These are phyloP conservation scores for Monilinia polystroma DNA, from an alignment of 2,329 filamentous ascomycete genomes.

Conservation along the genomic window DNA sequence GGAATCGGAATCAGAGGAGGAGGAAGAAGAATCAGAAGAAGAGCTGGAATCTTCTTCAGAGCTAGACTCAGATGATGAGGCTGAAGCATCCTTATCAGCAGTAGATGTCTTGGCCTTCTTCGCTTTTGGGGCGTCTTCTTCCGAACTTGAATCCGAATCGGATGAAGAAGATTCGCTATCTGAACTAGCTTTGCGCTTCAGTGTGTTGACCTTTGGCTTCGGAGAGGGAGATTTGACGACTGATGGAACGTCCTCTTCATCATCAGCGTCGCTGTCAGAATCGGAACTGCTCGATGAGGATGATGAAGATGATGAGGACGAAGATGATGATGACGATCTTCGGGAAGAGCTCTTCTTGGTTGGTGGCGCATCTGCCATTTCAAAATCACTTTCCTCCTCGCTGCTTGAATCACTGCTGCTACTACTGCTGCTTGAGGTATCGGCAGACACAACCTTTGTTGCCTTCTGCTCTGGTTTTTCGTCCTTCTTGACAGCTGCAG, in stretches of 20 bases:
- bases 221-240: slow-evolving; percentile 33
- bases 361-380: slow-evolving; percentile 40
- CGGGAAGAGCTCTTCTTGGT: slow-evolving; percentile 37
- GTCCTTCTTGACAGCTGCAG: slow-evolving; percentile 17
- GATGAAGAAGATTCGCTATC: slow-evolving; percentile 30
- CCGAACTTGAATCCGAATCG: slow-evolving; percentile 41
- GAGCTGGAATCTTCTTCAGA: slow-evolving; percentile 43
- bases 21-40: slow-evolving; percentile 37
- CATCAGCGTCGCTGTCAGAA: slow-evolving; percentile 52
- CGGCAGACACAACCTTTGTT: slow-evolving; percentile 29
- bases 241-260: slow-evolving; percentile 45
- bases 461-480: slow-evolving; percentile 30
- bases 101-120: slow-evolving; percentile 25
- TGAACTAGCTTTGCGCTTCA: slow-evolving; percentile 56
- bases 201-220: slow-evolving; percentile 43
- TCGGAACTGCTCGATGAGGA: slow-evolving; percentile 46
- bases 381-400: slow-evolving; percentile 41
- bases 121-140: slow-evolving; percentile 25
- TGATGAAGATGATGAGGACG: no score
- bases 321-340: slow-evolving; percentile 41
- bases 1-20: slow-evolving; percentile 37
- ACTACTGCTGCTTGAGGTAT: slow-evolving; percentile 33
- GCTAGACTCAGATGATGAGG: slow-evolving; percentile 33
- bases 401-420: slow-evolving; percentile 38
- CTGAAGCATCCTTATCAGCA: slow-evolving; percentile 19